Evolutionary conservation across 225 moss, liverwort and hornwort species (phyloP).

Genomic region (Marchantia paleacea): DNA sequence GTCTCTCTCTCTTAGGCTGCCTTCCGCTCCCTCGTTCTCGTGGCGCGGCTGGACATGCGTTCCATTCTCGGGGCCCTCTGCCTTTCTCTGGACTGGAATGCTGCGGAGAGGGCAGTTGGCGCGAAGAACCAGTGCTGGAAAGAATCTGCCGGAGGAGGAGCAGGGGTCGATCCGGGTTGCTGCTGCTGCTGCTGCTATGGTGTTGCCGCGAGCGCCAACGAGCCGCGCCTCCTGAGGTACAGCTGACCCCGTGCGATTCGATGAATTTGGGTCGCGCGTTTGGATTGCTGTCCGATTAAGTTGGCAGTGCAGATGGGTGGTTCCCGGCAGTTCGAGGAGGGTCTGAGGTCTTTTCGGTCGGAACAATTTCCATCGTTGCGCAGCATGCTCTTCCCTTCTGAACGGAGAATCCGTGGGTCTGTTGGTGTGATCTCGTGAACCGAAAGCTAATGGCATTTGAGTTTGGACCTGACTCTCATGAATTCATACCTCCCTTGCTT

Average conservation of each 20-base stretch:
- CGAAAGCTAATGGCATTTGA: too few species aligned
- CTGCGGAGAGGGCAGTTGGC: background rate
- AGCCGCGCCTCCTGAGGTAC: background rate
- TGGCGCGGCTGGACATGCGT: background rate
- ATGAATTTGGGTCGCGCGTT: background rate
- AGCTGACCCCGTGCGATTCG: too few species aligned
- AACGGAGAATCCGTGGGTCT: too few species aligned
- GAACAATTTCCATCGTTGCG: too few species aligned
- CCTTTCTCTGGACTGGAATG: background rate
- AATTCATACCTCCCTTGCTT: too few species aligned
- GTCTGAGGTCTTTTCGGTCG: too few species aligned
- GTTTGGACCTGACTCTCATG: too few species aligned
- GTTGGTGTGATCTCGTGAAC: too few species aligned
- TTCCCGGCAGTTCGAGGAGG: too few species aligned
- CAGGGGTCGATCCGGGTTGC: background rate
- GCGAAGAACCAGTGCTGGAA: constrained; percentile 2
- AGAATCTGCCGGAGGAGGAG: background rate
- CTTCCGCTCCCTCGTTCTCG: background rate
- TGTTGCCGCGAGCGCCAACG: background rate
- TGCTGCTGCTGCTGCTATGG: too few species aligned
- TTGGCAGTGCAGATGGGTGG: background rate
- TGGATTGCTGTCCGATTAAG: background rate
- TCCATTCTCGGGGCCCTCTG: background rate
- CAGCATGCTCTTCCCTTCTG: too few species aligned
- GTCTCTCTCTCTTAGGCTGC: background rate